Conservation (phyloP, 2,329 filamentous ascomycete genomes). For the Xylariaceae sp. region DNA sequence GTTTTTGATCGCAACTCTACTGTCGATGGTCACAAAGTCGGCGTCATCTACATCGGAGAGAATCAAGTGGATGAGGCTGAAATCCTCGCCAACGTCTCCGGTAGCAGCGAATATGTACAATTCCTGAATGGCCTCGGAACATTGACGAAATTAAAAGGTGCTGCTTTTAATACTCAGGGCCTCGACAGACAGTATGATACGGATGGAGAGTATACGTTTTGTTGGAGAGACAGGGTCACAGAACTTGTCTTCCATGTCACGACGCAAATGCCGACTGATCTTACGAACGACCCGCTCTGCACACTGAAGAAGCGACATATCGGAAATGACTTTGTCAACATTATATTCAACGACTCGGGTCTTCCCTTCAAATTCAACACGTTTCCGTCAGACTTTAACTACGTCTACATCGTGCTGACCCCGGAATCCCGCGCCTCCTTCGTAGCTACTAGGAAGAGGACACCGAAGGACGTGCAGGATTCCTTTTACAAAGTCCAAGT, state of each 20-base stretch:
- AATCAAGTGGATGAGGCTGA: constrained; percentile 76
- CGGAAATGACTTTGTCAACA: constrained; percentile 96
- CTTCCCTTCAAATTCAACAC: constrained; percentile 81
- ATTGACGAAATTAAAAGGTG: constrained; percentile 71
- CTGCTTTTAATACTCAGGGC: constrained; percentile 88
- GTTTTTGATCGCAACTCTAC: constrained; percentile 83
- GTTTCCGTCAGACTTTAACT: constrained; percentile 93
- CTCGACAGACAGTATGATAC: constrained; percentile 70
- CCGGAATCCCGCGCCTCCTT: constrained; percentile 77
- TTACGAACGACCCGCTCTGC: constrained; percentile 67
- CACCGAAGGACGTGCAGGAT: constrained; percentile 35
- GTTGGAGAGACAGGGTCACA: constrained; percentile 90
- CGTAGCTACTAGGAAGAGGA: constrained; percentile 47
- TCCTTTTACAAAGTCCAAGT: constrained; percentile 85
- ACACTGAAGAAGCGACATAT: constrained; percentile 90
- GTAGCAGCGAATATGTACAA: constrained; percentile 80
- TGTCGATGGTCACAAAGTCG: constrained; percentile 92
- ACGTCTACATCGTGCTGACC: constrained; percentile 92
- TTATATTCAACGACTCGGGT: constrained; percentile 97
- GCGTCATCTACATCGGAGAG: constrained; percentile 87
- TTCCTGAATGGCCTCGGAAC: constrained; percentile 81
- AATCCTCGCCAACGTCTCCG: constrained; percentile 80
- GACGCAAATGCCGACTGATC: constrained; percentile 93
- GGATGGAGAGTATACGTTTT: constrained; percentile 84
- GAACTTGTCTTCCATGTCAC: constrained; percentile 95